These are phyloP conservation scores for Podila clonocystis DNA, from an alignment of 192 early-diverging fungal genomes.

Conservation along the genomic window DNA sequence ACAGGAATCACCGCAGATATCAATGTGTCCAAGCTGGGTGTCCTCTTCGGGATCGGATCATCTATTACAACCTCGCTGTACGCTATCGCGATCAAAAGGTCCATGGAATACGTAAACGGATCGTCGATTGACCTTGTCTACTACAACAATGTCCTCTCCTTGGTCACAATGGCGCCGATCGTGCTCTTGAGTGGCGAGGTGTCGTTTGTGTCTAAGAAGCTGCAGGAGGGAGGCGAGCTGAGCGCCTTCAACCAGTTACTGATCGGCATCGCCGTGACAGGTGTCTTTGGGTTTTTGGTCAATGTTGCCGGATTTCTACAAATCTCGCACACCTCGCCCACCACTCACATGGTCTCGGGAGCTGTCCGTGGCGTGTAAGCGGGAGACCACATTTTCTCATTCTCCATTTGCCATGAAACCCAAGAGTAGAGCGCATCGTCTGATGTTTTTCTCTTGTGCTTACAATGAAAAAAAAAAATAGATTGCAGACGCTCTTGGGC, in stretches of 20 bases:
- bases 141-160: constrained; percentile 66
- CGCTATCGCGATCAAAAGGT: constrained; percentile 67
- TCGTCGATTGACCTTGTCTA: constrained; percentile 66
- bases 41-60: constrained; percentile 59
- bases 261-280: constrained; percentile 50
- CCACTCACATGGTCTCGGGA: constrained; percentile 67
- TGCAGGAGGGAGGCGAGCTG: constrained; percentile 1
- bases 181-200: constrained; percentile 59
- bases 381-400: no score
- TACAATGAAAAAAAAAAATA: background rate
- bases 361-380: constrained; percentile 70
- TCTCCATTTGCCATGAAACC: no score
- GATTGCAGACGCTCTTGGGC: constrained; percentile 47
- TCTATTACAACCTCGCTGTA: constrained; percentile 64
- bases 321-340: constrained; percentile 69
- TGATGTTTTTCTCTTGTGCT: no score
- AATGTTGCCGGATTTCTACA: constrained; percentile 70
- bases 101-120: constrained; percentile 53
- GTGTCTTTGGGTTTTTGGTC: constrained; percentile 67
- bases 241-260: constrained; percentile 23
- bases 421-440: no score
- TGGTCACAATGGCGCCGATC: constrained; percentile 54
- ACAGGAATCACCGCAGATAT: constrained; percentile 55
- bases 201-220: background rate
- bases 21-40: constrained; percentile 43